Base-by-base conservation (phyloP, 352 stramenopile genomes). In the Phytophthora aleatoria region DNA sequence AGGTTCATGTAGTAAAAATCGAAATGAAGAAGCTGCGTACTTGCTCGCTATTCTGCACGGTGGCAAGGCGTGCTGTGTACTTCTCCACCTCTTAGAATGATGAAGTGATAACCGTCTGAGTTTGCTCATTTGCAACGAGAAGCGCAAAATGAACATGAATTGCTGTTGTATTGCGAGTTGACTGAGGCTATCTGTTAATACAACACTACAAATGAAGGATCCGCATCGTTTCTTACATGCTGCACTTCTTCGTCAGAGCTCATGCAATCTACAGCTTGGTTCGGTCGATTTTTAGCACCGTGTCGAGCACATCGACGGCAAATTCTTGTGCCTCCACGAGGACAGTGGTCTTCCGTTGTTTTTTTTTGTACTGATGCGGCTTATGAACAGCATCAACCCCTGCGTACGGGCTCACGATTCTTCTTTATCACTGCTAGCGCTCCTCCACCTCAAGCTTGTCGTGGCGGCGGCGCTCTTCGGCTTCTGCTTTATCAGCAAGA, bases 361-460 rank as follows among this genome's bases (percentile, higher is more conserved):
- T 12, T 42, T 15, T 16, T 43, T 54, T 30, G 43, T 54, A 8
- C 12, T 8, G 15, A 43, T n/a, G n/a, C 30, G n/a, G 7, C 10
- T 10, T 7, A 54, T 27, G 3, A 54, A 31, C 15, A 43, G n/a
- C 15, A 54, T 42, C 48, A 54, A 2, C 30, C 43, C 30, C 9
- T 54, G 48, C 1, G 30, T 43, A 13, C 48, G 48, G 3, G 39
- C 39, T 12, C 39, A 7, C 15, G 39, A n/a, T 12, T 45, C 39
- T 16, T 45, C n/a, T 16, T 45, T 45, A 27, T 45, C 39, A 16
- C 39, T 15, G 13, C 39, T 15, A 10, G 16, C 48, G 48, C 15
- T 54, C 48, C 15, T 43, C 48, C 30, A 54, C 31, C 48, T 54
- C 48, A 15, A 43, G 31, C 31, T 43, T 54, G 3, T 54, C 48